Conservation (phyloP, 2,329 filamentous ascomycete species). For the Eutypa lata region DNA sequence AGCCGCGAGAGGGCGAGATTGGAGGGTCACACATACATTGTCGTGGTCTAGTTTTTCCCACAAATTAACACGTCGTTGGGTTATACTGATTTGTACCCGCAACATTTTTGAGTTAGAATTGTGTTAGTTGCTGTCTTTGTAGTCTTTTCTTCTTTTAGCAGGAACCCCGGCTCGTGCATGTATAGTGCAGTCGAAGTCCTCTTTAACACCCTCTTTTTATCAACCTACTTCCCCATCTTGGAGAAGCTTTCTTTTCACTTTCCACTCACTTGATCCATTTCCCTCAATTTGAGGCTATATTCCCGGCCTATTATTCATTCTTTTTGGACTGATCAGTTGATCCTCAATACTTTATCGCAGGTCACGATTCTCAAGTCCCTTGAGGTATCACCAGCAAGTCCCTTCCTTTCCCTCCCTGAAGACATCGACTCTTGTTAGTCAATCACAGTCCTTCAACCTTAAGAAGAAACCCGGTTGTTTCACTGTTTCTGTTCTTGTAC, state of each 20-base stretch:
- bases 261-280: neutral
- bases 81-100: neutral
- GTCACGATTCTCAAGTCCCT: neutral
- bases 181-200: neutral
- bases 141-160: too few relatives aligned
- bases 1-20: too few relatives aligned
- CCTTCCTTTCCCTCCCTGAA: constrained; percentile 13
- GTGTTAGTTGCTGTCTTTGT: too few relatives aligned
- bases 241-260: neutral
- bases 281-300: neutral
- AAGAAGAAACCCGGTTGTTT: constrained; percentile 32
- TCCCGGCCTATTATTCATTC: neutral
- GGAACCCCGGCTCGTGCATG: neutral
- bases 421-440: constrained; percentile 14
- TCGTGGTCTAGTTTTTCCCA: neutral
- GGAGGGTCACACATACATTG: constrained; percentile 5
- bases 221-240: neutral
- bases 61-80: neutral
- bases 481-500: constrained; percentile 25
- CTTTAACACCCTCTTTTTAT: neutral
- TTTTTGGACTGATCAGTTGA: neutral
- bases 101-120: neutral
- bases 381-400: constrained; percentile 8
- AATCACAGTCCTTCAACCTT: constrained; percentile 18
- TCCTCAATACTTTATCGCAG: constrained; percentile 1